phyloP scores from a whole-genome alignment of 139 green algal genomes.

The Closterium sp. region DNA sequence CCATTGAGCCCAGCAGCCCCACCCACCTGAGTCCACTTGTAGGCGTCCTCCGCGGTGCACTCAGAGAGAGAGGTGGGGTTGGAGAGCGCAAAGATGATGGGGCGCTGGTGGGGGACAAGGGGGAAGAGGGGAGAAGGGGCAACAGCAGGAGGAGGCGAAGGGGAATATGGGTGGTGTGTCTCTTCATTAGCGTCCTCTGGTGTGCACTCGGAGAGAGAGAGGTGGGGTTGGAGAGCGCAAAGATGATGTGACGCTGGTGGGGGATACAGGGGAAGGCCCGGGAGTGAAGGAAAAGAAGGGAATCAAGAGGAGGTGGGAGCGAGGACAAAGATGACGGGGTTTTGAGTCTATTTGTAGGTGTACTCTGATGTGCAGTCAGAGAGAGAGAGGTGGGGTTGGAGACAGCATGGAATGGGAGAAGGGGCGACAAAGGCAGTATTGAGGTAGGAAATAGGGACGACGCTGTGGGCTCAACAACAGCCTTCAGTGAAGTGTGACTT shows the following conservation, averaged over 20 bases:
- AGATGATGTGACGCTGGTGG: constrained; percentile 76
- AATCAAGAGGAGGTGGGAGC: not conserved
- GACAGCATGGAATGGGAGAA: too few species aligned
- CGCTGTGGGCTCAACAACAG: too few species aligned
- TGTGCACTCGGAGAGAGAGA: constrained; percentile 83
- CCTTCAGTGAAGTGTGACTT: too few species aligned
- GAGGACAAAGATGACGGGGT: too few species aligned
- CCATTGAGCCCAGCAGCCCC: not conserved
- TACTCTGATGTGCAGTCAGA: constrained; percentile 78
- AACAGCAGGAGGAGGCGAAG: not conserved
- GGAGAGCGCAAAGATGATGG: constrained; percentile 88
- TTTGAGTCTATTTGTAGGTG: too few species aligned
- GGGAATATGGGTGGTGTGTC: too few species aligned
- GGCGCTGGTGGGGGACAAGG: constrained; percentile 54
- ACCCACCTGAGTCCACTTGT: constrained; percentile 30
- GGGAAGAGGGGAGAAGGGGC: not conserved
- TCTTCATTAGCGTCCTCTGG: constrained; percentile 42
- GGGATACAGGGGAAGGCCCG: not conserved
- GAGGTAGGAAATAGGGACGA: too few species aligned
- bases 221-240: constrained; percentile 91
- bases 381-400: constrained; percentile 84
- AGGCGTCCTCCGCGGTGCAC: constrained; percentile 68
- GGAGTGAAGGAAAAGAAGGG: not conserved
- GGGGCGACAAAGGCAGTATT: too few species aligned
- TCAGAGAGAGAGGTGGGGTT: constrained; percentile 86